These are phyloP conservation scores for Vicia faba DNA, from an alignment of 306 rosid genomes.

Conservation along the genomic window DNA sequence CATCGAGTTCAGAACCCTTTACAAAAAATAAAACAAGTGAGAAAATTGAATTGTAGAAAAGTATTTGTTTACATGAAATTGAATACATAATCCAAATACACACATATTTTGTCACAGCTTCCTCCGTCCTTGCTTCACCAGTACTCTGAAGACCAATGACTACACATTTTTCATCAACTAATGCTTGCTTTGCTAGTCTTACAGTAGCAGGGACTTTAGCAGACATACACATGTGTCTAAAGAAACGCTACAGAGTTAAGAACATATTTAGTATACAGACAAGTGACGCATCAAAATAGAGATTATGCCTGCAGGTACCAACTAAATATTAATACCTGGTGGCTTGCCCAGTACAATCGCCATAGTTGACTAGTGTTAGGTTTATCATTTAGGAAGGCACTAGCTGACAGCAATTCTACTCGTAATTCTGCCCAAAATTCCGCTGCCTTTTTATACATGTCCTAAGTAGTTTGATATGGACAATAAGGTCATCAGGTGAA, in stretches of 20 bases:
- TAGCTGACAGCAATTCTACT: conserved; percentile 73
- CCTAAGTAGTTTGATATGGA: conserved; percentile 50
- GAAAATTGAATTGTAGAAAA: conserved; percentile 24
- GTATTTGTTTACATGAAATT: conserved; percentile 27
- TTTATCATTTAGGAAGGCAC: conserved; percentile 68
- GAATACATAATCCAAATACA: conserved; percentile 44
- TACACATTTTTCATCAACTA: conserved; percentile 76
- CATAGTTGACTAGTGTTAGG: conserved; percentile 87
- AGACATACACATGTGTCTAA: conserved; percentile 97
- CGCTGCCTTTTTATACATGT: conserved; percentile 86
- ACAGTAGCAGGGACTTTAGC: conserved; percentile 98
- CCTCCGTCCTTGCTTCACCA: conserved; percentile 99
- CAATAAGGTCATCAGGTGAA: conserved; percentile 15
- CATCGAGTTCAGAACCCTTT: conserved; percentile 97
- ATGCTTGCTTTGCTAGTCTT: conserved; percentile 85
- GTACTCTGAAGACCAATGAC: conserved; percentile 99
- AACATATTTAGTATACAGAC: neutral
- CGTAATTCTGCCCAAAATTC: conserved; percentile 95
- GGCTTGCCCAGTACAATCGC: conserved; percentile 99
- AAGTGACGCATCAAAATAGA: conserved; percentile 12
- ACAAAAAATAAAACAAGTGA: conserved; percentile 29
- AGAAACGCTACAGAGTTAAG: conserved; percentile 78
- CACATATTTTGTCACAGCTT: conserved; percentile 97
- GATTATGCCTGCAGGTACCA: conserved; percentile 9
- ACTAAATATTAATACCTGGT: conserved; percentile 64